These are phyloP conservation scores for Globisporangium megalacanthum DNA, from an alignment of 352 stramenopile species.

Conservation along the genomic window DNA sequence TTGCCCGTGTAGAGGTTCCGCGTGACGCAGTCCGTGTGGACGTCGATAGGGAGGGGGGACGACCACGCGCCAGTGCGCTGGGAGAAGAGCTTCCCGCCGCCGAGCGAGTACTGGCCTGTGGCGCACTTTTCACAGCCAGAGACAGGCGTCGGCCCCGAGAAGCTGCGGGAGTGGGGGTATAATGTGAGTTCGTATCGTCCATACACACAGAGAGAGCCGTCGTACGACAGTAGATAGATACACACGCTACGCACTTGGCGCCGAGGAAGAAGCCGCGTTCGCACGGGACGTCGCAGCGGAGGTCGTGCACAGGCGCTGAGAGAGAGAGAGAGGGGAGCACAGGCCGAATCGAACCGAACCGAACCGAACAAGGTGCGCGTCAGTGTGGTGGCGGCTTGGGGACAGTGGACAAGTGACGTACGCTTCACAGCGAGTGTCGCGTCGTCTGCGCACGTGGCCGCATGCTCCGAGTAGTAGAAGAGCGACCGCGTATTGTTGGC, in stretches of 20 bases:
- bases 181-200: no score
- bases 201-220: not conserved
- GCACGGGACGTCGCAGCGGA: conserved; percentile 71
- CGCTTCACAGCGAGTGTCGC: conserved; percentile 41
- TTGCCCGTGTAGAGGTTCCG: conserved; percentile 72
- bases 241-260: conserved; percentile 48
- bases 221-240: not conserved
- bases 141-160: conserved; percentile 43
- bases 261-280: conserved; percentile 67
- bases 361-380: not conserved
- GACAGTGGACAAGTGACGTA: conserved; percentile 15
- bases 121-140: conserved; percentile 72
- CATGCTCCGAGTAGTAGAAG: conserved; percentile 62
- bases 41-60: conserved; percentile 44
- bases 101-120: conserved; percentile 70
- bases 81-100: conserved; percentile 67
- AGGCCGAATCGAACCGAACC: not conserved
- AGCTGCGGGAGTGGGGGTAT: conserved; percentile 22
- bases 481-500: conserved; percentile 70
- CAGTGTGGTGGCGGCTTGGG: not conserved
- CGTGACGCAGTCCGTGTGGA: conserved; percentile 70
- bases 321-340: not conserved
- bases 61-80: conserved; percentile 65
- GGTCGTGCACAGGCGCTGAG: conserved; percentile 54
- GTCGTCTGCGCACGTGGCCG: conserved; percentile 38